Evolutionary conservation across 768 basidiomycete species (phyloP).

Genomic region (Panaeolus papilionaceus): DNA sequence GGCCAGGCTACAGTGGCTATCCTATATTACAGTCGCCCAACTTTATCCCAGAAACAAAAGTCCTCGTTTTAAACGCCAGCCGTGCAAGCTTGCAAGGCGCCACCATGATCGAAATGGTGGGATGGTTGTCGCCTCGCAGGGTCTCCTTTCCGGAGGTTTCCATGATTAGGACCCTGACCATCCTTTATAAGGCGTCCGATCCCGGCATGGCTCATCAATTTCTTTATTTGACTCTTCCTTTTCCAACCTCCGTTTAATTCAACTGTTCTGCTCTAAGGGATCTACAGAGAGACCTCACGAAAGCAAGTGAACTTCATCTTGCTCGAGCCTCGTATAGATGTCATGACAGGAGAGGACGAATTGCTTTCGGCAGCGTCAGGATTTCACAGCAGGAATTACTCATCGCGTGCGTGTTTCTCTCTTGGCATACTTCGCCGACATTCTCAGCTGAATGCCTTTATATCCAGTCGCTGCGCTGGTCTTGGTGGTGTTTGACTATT

Average conservation of each 20-base stretch:
- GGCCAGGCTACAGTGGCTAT: too few species aligned
- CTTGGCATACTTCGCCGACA: not conserved
- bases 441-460: not conserved
- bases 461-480: not conserved
- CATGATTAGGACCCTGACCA: not conserved
- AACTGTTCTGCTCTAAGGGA: too few species aligned
- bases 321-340: not conserved
- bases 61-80: not conserved
- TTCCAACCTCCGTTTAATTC: not conserved
- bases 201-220: too few species aligned
- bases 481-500: not conserved
- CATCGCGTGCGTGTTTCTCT: not conserved
- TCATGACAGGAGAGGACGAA: not conserved
- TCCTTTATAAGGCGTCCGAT: not conserved
- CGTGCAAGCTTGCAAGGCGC: not conserved
- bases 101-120: not conserved
- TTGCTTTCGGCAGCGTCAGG: not conserved
- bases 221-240: not conserved
- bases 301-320: not conserved
- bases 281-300: too few species aligned
- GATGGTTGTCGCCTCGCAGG: not conserved
- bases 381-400: conserved; percentile 2
- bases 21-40: too few species aligned
- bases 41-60: too few species aligned
- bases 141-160: not conserved